Conservation (phyloP, 2,329 filamentous ascomycete species). For the Colletotrichum theobromicola region DNA sequence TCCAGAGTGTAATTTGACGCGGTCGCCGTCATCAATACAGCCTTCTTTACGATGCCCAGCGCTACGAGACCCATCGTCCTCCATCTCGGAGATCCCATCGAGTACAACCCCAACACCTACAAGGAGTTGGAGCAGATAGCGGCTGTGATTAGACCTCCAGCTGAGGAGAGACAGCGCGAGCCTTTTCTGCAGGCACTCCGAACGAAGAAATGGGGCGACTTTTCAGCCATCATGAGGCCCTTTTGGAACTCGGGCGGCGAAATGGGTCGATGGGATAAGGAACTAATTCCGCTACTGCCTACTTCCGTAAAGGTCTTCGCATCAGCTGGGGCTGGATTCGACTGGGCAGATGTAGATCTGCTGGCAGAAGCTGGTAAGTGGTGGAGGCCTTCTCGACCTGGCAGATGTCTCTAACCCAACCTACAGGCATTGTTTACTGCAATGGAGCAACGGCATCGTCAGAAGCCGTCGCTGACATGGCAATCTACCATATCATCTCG, state of each 20-base stretch:
- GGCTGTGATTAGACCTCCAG: constrained; percentile 38
- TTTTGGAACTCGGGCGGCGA: constrained; percentile 71
- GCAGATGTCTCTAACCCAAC: neutral
- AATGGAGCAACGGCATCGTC: constrained; percentile 65
- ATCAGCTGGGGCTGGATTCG: constrained; percentile 66
- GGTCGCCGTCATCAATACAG: neutral
- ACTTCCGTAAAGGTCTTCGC: constrained; percentile 60
- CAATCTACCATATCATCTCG: constrained; percentile 63
- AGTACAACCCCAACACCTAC: constrained; percentile 35
- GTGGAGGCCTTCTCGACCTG: neutral
- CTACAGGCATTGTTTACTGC: constrained; percentile 60
- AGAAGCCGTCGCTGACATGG: constrained; percentile 66
- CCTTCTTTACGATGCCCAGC: neutral
- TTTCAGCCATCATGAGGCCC: constrained; percentile 55
- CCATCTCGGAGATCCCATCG: constrained; percentile 35
- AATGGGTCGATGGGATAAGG: constrained; percentile 67
- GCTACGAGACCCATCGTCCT: constrained; percentile 30
- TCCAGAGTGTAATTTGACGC: neutral
- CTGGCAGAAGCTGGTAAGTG: constrained; percentile 22
- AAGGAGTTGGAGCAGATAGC: constrained; percentile 31
- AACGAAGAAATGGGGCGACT: constrained; percentile 45
- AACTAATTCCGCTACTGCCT: constrained; percentile 61
- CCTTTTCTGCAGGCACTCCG: constrained; percentile 41
- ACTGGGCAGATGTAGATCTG: constrained; percentile 62
- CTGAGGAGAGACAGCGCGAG: constrained; percentile 40